These are phyloP conservation scores for Schwanniomyces yamadae DNA, from an alignment of 805 yeast genomes.

Conservation along the genomic window DNA sequence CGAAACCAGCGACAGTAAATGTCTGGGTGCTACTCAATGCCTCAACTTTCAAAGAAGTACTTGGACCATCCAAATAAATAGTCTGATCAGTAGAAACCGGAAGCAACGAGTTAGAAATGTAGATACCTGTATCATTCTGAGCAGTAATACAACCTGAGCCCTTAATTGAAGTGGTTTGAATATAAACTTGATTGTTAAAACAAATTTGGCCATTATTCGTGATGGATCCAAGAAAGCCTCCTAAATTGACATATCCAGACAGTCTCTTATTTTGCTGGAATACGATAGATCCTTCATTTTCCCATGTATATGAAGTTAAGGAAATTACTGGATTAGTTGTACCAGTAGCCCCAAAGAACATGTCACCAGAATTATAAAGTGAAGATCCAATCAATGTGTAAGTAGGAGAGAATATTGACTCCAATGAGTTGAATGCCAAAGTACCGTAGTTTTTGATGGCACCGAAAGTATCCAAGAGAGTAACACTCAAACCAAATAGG, in stretches of 20 bases:
- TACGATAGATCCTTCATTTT: conserved; percentile 20
- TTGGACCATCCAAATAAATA: conserved; percentile 16
- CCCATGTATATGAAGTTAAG: conserved; percentile 14
- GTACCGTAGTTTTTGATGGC: conserved; percentile 17
- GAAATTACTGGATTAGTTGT: conserved; percentile 12
- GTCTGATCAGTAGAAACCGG: conserved; percentile 15
- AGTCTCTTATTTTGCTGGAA: conserved; percentile 22
- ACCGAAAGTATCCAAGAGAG: conserved; percentile 12
- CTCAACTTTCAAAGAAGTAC: conserved; percentile 18
- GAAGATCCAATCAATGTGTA: conserved; percentile 14
- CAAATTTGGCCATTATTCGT: conserved; percentile 26
- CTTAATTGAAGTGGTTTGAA: conserved; percentile 19
- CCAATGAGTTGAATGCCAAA: conserved; percentile 21
- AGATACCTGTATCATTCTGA: conserved; percentile 11
- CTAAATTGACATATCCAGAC: conserved; percentile 19
- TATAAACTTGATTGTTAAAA: conserved; percentile 20
- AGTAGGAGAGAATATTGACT: conserved; percentile 15
- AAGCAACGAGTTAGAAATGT: conserved; percentile 12
- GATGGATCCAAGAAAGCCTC: conserved; percentile 12
- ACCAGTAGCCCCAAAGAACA: conserved; percentile 24
- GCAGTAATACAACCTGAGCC: conserved; percentile 31
- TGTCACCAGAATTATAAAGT: conserved; percentile 24
- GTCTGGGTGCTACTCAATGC: conserved; percentile 15
- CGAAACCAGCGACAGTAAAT: conserved; percentile 23
- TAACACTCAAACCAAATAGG: conserved; percentile 15